Base-by-base conservation (phyloP, 352 stramenopile species). In the Globisporangium acanthophoron region DNA sequence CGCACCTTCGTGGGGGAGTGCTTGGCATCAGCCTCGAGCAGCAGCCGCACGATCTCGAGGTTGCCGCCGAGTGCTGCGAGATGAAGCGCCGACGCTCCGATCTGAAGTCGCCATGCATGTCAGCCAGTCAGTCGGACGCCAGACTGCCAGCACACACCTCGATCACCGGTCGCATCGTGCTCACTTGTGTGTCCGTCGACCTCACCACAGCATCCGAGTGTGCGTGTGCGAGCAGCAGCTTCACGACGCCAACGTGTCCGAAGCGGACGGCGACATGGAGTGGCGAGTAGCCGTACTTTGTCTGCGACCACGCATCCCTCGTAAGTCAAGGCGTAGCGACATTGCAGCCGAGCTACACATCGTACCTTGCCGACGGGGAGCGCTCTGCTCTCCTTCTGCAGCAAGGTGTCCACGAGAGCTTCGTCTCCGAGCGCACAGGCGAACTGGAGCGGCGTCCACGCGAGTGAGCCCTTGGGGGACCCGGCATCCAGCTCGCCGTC, bases 371-470 rank as follows among this genome's bases (percentile, higher is more conserved):
- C 50, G 44, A 27, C 7, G 4, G 33, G 11, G 21, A 49, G n/a
- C n/a, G 24, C 21, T 6, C 27, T 63, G 60, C 13, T 67, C 46
- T 56, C 45, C 12, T 61, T 61, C 18, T 64, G 24, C 20, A 88
- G 55, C 33, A 88, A 45, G 33, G 80, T 61, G 1, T 41, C 51
- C 11, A 73, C 66, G 35, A 88, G 65, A 29, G 71, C 65, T 1
- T 69, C 48, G 58, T 91, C 70, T n/a, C 82, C 85, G 18, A 86
- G n/a, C 0, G 85, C 81, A 51, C 79, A 88, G 3, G 78, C 82
- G n/a, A 83, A 89, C 52, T 92, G 81, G 40, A 94, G 65, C 18
- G 82, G 69, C 55, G 85, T 91, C 85, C 85, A 94, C 9, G 67
- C 61, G 8, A 89, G 54, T 0, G 68, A 73, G 7, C 84, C 81